Evolutionary conservation across 805 yeast genomes (phyloP), one percentile per base, ranked within the genome.

Genomic region (Wickerhamiella galacta): DNA sequence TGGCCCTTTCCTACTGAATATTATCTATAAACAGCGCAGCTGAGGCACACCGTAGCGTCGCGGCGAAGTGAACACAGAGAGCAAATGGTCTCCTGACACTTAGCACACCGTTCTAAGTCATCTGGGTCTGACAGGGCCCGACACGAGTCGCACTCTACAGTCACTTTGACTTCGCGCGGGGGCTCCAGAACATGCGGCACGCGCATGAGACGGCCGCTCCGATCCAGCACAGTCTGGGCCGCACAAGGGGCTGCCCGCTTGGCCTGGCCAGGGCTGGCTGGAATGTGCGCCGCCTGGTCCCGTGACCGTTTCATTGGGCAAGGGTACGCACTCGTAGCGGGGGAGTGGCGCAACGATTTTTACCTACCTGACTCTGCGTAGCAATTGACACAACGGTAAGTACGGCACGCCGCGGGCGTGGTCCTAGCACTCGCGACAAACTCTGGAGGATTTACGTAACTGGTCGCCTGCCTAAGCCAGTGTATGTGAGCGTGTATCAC

Each of bases 51-150:
- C 4, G 36, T 32, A 3, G 14, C 14, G 14, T 20, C 36, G 8
- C 40, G 36, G 7, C 43, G 39, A 11, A 43, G 38, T 2, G 46
- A 45, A 32, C 48, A 45, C 16, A 12, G 6, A 4, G 40, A 10
- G 31, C 48, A 45, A 20, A 40, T 39, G 14, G 17, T 20, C 6
- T 23, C 20, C 15, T 32, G 14, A 32, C 48, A 45, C 4, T 4
- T 9, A 2, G 23, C 25, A 34, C 48, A 45, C 16, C 21, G 16
- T 17, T 30, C 35, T 9, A 38, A 10, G 18, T 29, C 39, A 20
- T 38, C 32, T 5, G 33, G 31, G 22, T 38, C 46, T 21, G 26
- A 33, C 28, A 32, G 25, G 10, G 4, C 30, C 11, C 16, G 11
- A 10, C 28, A 28, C 33, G 33, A 44, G 32, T 16, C 12, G 25